phyloP scores from a whole-genome alignment of 805 yeast genomes.

The Candida piceae region DNA sequence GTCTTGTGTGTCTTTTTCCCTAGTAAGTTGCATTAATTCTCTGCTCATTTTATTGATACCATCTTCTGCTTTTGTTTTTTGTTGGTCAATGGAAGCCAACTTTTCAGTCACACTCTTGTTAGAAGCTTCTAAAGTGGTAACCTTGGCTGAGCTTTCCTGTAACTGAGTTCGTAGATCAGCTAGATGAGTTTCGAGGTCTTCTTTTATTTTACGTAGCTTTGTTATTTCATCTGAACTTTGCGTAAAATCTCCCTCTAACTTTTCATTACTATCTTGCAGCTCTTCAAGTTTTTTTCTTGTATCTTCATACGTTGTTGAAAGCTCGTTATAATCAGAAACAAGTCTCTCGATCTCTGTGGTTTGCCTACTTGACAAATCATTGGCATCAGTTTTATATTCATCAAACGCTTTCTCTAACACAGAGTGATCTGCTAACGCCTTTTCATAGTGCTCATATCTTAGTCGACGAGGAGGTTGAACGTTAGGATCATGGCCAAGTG shows the following conservation, averaged over 20 bases:
- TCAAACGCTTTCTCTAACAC: slow-evolving; percentile 13
- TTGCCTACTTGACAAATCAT: slow-evolving; percentile 14
- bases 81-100: slow-evolving; percentile 28
- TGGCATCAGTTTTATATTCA: slow-evolving; percentile 15
- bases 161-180: slow-evolving; percentile 12
- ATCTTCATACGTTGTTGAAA: slow-evolving; percentile 24
- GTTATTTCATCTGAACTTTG: slow-evolving; percentile 24
- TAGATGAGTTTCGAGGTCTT: slow-evolving; percentile 33
- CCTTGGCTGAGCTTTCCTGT: slow-evolving; percentile 17
- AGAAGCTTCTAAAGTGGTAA: slow-evolving; percentile 15
- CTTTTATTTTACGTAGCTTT: slow-evolving; percentile 17
- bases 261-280: slow-evolving; percentile 25
- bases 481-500: slow-evolving; percentile 70
- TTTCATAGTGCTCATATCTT: slow-evolving; percentile 55
- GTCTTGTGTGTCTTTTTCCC: slow-evolving; percentile 50
- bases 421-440: slow-evolving; percentile 33
- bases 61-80: slow-evolving; percentile 55
- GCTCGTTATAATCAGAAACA: slow-evolving; percentile 27
- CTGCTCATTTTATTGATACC: slow-evolving; percentile 89
- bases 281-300: slow-evolving; percentile 30
- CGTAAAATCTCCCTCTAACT: slow-evolving; percentile 16
- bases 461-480: slow-evolving; percentile 64
- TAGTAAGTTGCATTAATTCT: slow-evolving; percentile 64
- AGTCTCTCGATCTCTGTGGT: slow-evolving; percentile 19
- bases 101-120: slow-evolving; percentile 27